A percentile compares a stretch with the other conserved stretches of the same genome.
phyloP scores from a whole-genome alignment of 345 rosid species.

The Ricinus communis region DNA sequence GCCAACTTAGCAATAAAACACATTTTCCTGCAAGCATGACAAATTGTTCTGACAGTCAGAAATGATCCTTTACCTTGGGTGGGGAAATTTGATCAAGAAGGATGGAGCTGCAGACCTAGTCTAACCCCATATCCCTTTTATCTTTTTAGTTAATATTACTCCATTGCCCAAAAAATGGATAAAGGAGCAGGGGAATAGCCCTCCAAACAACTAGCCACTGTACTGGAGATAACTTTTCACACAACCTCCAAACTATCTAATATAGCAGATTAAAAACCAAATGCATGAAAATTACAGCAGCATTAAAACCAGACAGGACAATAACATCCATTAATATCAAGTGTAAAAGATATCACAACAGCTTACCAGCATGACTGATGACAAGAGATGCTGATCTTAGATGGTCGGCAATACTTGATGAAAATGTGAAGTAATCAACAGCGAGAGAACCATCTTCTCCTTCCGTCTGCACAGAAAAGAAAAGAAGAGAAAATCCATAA shows the following conservation, averaged over 20 bases:
- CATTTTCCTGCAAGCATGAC: neutral
- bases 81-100: neutral
- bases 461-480: conserved; percentile 14
- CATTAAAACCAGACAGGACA: neutral
- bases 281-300: neutral
- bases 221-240: neutral
- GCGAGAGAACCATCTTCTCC: conserved; percentile 65
- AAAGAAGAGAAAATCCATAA: too few species aligned
- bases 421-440: conserved; percentile 88
- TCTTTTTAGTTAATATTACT: neutral
- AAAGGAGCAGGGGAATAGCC: neutral
- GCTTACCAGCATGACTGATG: conserved; percentile 82
- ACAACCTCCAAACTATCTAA: neutral
- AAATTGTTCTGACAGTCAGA: neutral
- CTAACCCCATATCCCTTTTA: neutral
- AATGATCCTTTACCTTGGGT: neutral
- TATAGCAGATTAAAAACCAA: neutral
- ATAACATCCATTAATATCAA: neutral
- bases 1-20: neutral
- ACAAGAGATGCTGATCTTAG: conserved; percentile 84
- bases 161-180: neutral
- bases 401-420: conserved; percentile 79
- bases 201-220: neutral
- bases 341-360: neutral
- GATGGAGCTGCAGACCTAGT: neutral